Conservation (phyloP, 257 asterid species). For the Przewalskia tangutica region DNA sequence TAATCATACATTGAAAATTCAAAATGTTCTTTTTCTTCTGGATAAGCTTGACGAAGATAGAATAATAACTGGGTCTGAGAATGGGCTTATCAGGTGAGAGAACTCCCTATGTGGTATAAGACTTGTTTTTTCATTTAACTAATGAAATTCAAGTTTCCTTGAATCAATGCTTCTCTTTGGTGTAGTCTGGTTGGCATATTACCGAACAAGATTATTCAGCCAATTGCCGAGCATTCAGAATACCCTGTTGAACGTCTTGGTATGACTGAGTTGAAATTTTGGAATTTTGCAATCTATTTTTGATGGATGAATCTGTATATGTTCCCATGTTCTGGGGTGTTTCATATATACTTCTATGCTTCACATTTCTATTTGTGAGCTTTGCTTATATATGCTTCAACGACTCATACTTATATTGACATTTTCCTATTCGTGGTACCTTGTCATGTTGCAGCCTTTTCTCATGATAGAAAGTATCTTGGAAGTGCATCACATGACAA, state of each 20-base stretch:
- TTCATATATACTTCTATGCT: neutral
- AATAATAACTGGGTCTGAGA: conserved; percentile 71
- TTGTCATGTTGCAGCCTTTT: conserved; percentile 49
- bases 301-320: neutral
- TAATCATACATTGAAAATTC: neutral
- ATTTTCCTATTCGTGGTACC: neutral
- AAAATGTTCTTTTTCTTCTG: neutral
- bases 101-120: neutral
- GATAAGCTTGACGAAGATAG: conserved; percentile 88
- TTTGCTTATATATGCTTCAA: neutral
- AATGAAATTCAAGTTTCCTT: neutral
- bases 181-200: conserved; percentile 75
- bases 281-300: neutral
- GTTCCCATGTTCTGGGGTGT: neutral
- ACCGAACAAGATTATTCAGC: conserved; percentile 88
- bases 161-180: conserved; percentile 7
- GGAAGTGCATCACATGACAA: conserved; percentile 93
- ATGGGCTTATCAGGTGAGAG: conserved; percentile 73
- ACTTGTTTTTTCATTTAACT: neutral
- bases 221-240: conserved; percentile 87
- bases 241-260: conserved; percentile 87
- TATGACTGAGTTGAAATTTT: conserved; percentile 19
- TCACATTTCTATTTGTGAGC: neutral
- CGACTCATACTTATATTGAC: neutral
- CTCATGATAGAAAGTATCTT: conserved; percentile 76